phyloP scores from a whole-genome alignment of 257 asterid genomes.

The Sherardia arvensis region DNA sequence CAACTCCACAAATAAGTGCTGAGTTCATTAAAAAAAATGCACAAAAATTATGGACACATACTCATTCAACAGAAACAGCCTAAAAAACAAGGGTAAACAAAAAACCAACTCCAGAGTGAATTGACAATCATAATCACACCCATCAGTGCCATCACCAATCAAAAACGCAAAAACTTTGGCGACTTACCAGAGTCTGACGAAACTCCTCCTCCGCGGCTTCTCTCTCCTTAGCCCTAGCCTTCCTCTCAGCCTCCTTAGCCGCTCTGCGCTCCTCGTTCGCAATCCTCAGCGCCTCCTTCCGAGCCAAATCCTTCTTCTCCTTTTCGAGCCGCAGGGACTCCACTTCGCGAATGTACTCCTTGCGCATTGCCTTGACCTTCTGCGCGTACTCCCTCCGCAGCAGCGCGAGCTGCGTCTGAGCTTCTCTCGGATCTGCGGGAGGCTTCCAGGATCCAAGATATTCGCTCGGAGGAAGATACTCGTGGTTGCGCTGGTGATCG shows the following conservation, averaged over 20 bases:
- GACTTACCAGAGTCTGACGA: constrained; percentile 51
- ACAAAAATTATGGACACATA: background rate
- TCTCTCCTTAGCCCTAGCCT: constrained; percentile 64
- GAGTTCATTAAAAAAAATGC: no score
- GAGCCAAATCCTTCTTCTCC: constrained; percentile 49
- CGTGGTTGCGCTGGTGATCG: constrained; percentile 31
- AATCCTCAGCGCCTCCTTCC: constrained; percentile 59
- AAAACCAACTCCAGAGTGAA: no score
- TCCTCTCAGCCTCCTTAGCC: constrained; percentile 71
- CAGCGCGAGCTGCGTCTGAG: constrained; percentile 43
- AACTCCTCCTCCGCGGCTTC: constrained; percentile 56
- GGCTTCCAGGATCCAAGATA: constrained; percentile 64
- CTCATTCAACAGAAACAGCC: background rate
- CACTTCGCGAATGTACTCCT: constrained; percentile 58
- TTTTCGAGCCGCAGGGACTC: constrained; percentile 65
- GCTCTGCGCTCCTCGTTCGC: constrained; percentile 64
- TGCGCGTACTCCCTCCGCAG: constrained; percentile 65
- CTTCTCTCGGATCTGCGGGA: constrained; percentile 57
- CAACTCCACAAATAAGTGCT: background rate
- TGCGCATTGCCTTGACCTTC: constrained; percentile 50
- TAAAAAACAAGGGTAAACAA: background rate
- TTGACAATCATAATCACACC: no score
- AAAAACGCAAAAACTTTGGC: background rate
- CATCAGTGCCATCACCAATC: no score
- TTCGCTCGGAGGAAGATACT: constrained; percentile 38